phyloP scores from a whole-genome alignment of 176 grass and related monocot species.

The Lolium perenne region DNA sequence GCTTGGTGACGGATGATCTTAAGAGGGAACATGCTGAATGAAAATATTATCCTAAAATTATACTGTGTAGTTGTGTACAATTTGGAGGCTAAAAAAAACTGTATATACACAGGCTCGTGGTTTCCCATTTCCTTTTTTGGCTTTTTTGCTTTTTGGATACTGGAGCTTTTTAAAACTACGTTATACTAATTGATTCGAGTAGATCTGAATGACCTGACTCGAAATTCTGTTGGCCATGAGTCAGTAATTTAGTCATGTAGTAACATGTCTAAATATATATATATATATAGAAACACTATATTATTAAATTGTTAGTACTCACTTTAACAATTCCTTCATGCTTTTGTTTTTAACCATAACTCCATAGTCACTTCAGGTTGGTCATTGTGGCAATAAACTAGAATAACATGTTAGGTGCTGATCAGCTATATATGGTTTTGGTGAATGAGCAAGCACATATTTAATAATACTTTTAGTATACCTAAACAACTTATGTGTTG shows the following conservation, averaged over 20 bases:
- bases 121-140: not conserved
- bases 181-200: not conserved
- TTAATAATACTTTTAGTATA: not conserved
- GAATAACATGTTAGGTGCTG: not conserved
- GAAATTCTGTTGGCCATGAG: not conserved
- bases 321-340: not conserved
- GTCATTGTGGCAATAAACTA: not conserved
- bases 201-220: not conserved
- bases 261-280: not conserved
- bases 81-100: not conserved
- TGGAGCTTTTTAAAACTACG: not conserved
- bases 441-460: constrained; percentile 10
- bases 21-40: not conserved
- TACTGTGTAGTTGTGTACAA: not conserved
- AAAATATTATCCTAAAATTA: not conserved
- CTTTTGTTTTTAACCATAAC: not conserved
- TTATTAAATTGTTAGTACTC: not conserved
- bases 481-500: not conserved
- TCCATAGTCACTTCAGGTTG: constrained; percentile 6
- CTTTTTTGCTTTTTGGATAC: not conserved
- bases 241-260: not conserved
- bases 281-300: too few species aligned
- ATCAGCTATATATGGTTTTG: constrained; percentile 18
- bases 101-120: not conserved
- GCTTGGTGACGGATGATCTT: not conserved